phyloP scores from a whole-genome alignment of 768 basidiomycete genomes.

The Candolleomyces aberdarensis region DNA sequence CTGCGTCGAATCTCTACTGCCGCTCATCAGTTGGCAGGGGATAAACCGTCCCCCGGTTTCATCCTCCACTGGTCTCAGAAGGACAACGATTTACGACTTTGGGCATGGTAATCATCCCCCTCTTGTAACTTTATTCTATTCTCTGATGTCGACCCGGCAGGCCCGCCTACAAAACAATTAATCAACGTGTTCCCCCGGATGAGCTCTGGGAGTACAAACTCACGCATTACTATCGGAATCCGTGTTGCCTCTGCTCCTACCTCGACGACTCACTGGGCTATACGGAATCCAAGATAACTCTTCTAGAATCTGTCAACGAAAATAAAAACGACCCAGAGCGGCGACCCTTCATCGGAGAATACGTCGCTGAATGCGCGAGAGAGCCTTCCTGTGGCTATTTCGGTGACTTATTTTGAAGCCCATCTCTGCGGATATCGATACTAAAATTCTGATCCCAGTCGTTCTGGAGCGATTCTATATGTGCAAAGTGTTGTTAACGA shows the following conservation, averaged over 20 bases:
- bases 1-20: too few species aligned
- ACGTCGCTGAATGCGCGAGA: background rate
- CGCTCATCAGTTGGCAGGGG: too few species aligned
- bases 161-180: background rate
- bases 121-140: too few species aligned
- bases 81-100: too few species aligned
- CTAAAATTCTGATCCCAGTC: background rate
- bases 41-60: too few species aligned
- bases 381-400: background rate
- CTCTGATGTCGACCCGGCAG: background rate
- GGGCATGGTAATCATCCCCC: too few species aligned
- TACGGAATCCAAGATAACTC: background rate
- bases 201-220: background rate
- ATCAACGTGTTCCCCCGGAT: background rate
- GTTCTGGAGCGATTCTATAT: background rate
- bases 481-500: background rate
- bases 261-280: background rate
- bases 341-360: background rate
- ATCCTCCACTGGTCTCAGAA: too few species aligned
- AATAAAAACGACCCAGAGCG: background rate
- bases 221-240: background rate
- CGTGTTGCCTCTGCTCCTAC: background rate
- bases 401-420: background rate
- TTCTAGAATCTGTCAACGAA: background rate
- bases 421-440: background rate